phyloP scores from a whole-genome alignment of 768 basidiomycete genomes.

The Panellus pusillus region DNA sequence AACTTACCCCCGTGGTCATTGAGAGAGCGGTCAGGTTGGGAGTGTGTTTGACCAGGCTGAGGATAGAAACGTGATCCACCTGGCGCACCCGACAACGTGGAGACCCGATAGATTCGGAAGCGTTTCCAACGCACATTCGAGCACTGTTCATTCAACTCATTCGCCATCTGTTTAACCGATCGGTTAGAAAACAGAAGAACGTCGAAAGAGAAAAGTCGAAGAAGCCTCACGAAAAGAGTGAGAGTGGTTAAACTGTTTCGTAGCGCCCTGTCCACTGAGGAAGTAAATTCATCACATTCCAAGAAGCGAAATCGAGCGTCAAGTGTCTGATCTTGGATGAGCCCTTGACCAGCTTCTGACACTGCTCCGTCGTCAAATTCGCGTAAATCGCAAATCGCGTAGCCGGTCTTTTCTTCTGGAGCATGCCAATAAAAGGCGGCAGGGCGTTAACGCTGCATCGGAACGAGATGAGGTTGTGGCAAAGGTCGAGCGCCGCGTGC shows the following conservation, averaged over 20 bases:
- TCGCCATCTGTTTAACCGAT: too few species aligned
- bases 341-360: constrained; percentile 37
- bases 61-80: too few species aligned
- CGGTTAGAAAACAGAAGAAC: too few species aligned
- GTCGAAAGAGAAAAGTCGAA: too few species aligned
- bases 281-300: constrained; percentile 58
- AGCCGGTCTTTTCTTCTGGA: constrained; percentile 50
- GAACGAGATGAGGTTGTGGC: constrained; percentile 57
- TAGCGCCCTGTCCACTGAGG: constrained; percentile 60
- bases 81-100: constrained; percentile 61
- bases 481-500: constrained; percentile 45
- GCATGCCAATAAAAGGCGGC: constrained; percentile 47
- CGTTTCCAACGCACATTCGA: constrained; percentile 46
- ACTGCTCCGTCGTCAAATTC: constrained; percentile 52
- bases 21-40: too few species aligned
- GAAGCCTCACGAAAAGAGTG: too few species aligned
- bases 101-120: constrained; percentile 57
- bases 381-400: constrained; percentile 50
- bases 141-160: constrained; percentile 52
- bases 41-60: too few species aligned
- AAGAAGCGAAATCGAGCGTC: constrained; percentile 54
- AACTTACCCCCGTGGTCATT: constrained; percentile 58
- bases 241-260: too few species aligned
- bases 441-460: constrained; percentile 51
- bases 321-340: constrained; percentile 47